Evolutionary conservation across 495 filamentous ascomycete species (phyloP), one percentile per base, ranked within the genome.

Genomic region (Aspergillus ellipticus): DNA sequence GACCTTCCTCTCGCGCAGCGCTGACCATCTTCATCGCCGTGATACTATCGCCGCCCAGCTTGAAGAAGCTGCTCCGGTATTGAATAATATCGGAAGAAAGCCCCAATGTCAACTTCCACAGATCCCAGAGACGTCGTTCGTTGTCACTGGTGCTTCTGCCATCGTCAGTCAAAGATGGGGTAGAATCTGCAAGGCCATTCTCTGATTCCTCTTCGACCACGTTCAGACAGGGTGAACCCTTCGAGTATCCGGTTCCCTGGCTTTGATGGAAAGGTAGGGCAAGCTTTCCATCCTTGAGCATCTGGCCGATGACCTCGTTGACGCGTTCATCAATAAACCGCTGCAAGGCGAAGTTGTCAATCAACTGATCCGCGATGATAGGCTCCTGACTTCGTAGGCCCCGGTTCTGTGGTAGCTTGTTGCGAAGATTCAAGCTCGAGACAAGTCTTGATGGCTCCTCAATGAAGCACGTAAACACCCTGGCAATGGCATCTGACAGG

Each of bases 21-120:
- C 83, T 80, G 8, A 85, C 85, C 42, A 89, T 72, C 66, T 82
- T 85, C 82, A 89, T 89, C 10, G 86, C 84, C 6, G 78, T 76
- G 53, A 89, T 85, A 49, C 85, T 79, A 49, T 80, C 77, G 41
- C 77, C 77, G 21, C 77, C 77, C 13, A 78, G 53, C 21, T 73
- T 74, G 57, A 80, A 79, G 67, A 80, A 80, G 49, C 73, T 77
- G 48, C 72, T 73, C 31, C 74, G 70, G 42, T 70, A 66, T 42
- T 70, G 68, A 20, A 79, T 69, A 7, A 66, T 62, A 17, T 71
- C 66, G 13, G 69, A 66, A 6, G 72, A 65, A 4, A 77, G 52
- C n/a, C 71, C 74, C 33, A 80, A 60, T 8, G 74, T 70, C 42
- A 68, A 65, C 49, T 74, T 74, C 77, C 77, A 80, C 42, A 78